Conservation (phyloP, 192 early-diverging fungal genomes). For the Coemansia sp. region DNA sequence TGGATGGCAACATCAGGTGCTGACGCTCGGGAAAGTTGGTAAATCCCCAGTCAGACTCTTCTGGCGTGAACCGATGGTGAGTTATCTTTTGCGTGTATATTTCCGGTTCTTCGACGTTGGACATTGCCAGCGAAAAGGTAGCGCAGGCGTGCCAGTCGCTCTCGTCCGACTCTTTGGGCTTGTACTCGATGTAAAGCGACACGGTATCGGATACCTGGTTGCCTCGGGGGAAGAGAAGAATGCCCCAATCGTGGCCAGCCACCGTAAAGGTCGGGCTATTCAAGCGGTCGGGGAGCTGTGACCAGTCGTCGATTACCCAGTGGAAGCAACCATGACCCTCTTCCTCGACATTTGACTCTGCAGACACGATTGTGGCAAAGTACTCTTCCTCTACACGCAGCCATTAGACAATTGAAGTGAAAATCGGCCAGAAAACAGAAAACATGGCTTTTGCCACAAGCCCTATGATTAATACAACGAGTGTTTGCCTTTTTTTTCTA, state of each 20-base stretch:
- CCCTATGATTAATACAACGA: too few relatives aligned
- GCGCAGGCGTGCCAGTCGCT: slow-evolving; percentile 77
- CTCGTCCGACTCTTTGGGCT: slow-evolving; percentile 63
- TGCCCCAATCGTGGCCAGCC: slow-evolving; percentile 62
- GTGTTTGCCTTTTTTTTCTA: too few relatives aligned
- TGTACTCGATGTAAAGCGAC: slow-evolving; percentile 85
- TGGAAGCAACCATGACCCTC: slow-evolving; percentile 41
- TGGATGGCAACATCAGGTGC: slow-evolving; percentile 31
- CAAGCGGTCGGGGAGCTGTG: slow-evolving; percentile 27
- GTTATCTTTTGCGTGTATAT: slow-evolving; percentile 58
- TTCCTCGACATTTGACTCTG: slow-evolving; percentile 22
- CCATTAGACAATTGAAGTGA: too few relatives aligned
- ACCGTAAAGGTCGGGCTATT: slow-evolving; percentile 39
- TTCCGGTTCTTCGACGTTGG: slow-evolving; percentile 69
- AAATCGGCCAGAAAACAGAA: too few relatives aligned
- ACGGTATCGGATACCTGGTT: slow-evolving; percentile 69
- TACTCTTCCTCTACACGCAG: slow-evolving; percentile 46
- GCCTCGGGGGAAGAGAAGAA: slow-evolving; percentile 88
- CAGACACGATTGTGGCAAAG: slow-evolving; percentile 14
- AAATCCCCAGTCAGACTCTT: slow-evolving; percentile 96
- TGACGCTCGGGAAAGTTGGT: slow-evolving; percentile 66
- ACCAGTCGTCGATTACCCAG: slow-evolving; percentile 49
- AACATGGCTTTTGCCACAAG: too few relatives aligned
- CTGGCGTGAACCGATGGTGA: slow-evolving; percentile 78
- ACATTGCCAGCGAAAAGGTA: slow-evolving; percentile 75